phyloP scores from a whole-genome alignment of 495 filamentous ascomycete genomes.

The Neurospora cerealis region DNA sequence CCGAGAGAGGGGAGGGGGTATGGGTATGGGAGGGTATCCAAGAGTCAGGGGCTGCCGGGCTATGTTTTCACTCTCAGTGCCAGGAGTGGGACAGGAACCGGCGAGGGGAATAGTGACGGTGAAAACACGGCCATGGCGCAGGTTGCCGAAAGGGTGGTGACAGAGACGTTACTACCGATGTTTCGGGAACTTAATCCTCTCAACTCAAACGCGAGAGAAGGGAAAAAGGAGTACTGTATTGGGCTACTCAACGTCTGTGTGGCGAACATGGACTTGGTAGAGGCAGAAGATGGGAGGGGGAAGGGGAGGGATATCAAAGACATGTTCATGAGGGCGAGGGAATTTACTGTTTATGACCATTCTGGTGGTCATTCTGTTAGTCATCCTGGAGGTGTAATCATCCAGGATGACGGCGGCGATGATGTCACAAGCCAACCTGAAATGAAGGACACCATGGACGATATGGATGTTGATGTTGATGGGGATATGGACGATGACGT shows the following conservation, averaged over 20 bases:
- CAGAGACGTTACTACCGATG: constrained; percentile 53
- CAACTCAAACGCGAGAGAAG: background rate
- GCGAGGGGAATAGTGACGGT: background rate
- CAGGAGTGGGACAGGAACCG: too few relatives aligned
- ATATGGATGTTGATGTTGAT: background rate
- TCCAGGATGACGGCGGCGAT: background rate
- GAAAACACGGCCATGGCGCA: constrained; percentile 29
- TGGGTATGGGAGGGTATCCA: constrained; percentile 52
- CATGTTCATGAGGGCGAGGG: constrained; percentile 61
- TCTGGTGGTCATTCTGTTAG: background rate
- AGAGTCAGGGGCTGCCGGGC: constrained; percentile 54
- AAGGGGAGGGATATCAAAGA: constrained; percentile 44
- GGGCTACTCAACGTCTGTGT: constrained; percentile 79
- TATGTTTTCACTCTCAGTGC: constrained; percentile 43
- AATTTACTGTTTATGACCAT: constrained; percentile 42
- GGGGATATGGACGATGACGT: background rate
- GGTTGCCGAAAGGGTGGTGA: constrained; percentile 57
- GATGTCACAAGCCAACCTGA: background rate
- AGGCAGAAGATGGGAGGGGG: too few relatives aligned
- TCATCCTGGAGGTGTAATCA: background rate
- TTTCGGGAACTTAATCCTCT: constrained; percentile 65
- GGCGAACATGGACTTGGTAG: constrained; percentile 62
- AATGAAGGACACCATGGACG: background rate
- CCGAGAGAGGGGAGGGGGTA: constrained; percentile 17
- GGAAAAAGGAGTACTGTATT: constrained; percentile 54